Percentiles rank a stretch among this genome's conserved stretches.
Evolutionary conservation across 164 flowering plant genomes (phyloP).

Genomic region (Liriodendron chinense): DNA sequence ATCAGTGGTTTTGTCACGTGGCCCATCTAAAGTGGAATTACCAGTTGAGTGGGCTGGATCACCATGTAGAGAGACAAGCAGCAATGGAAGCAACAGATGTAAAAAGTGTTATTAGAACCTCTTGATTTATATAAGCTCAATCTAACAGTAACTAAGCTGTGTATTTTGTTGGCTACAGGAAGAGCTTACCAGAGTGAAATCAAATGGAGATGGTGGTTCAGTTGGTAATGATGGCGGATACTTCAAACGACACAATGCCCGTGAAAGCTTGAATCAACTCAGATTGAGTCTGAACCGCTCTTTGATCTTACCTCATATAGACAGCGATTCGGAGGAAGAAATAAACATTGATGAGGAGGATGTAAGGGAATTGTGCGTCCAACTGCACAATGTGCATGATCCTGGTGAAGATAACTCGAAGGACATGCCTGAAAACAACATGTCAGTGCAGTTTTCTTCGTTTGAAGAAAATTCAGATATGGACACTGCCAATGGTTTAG

Average conservation of each 20-base stretch:
- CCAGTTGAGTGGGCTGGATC: no score
- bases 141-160: neutral
- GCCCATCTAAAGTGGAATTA: no score
- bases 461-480: slow-evolving; percentile 50
- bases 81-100: no score
- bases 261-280: slow-evolving; percentile 83
- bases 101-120: no score
- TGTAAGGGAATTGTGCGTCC: slow-evolving; percentile 54
- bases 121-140: neutral
- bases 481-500: slow-evolving; percentile 21
- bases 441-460: slow-evolving; percentile 34
- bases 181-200: slow-evolving; percentile 81
- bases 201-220: slow-evolving; percentile 32
- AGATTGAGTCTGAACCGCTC: slow-evolving; percentile 92
- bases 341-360: slow-evolving; percentile 55
- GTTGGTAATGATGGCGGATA: slow-evolving; percentile 33
- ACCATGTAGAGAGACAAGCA: no score
- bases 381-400: slow-evolving; percentile 45
- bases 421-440: slow-evolving; percentile 32
- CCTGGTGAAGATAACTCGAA: slow-evolving; percentile 36
- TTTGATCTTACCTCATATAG: slow-evolving; percentile 51
- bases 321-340: slow-evolving; percentile 49
- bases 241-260: slow-evolving; percentile 49
- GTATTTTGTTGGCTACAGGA: slow-evolving; percentile 54
- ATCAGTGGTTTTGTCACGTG: neutral